Evolutionary conservation across 129 eudicot species (phyloP), one percentile per base, ranked within the genome.

Genomic region (Scalesia atractyloides): DNA sequence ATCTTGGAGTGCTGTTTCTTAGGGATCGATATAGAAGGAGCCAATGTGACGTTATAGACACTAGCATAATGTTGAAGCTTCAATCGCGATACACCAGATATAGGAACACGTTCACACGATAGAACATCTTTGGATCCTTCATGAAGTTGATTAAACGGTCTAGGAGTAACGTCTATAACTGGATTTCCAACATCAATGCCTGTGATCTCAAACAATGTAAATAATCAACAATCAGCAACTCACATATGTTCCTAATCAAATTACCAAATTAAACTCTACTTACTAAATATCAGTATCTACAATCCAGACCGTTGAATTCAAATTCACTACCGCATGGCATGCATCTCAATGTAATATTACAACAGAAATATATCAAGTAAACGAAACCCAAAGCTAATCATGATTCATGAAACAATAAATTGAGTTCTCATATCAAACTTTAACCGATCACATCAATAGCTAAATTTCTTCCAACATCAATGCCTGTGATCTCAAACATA

Each of bases 61-160:
- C 79, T 89, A 1, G 91, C 86, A 79, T 87, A 93, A 71, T 85
- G 83, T 61, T 84, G 77, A 62, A 93, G 92, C 69, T 87, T 80
- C 15, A 81, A 63, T 73, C 97, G 80, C 37, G 98, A 85, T 56
- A 83, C 76, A 69, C 95, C 90, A 50, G 76, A 46, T 33, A 93
- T 76, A 49, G 62, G 62, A 53, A 93, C 85, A 48, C 97, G 96
- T 30, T 76, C 91, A 63, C 98, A 93, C 8, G 66, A 75, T 58
- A 64, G 44, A 74, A 36, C 83, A 63, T 83, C 88, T 68, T 82
- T 82, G 10, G 86, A 72, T 76, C 71, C 76, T 66, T 39, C 53
- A 48, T 76, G 13, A 77, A 72, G 60, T 4, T 37, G 79, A 18
- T 34, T 37, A 8, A 82, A 20, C 36, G 48, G 47, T 8, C 37